Conservation (phyloP, 768 basidiomycete species). For the Neoboletus magnificus region DNA sequence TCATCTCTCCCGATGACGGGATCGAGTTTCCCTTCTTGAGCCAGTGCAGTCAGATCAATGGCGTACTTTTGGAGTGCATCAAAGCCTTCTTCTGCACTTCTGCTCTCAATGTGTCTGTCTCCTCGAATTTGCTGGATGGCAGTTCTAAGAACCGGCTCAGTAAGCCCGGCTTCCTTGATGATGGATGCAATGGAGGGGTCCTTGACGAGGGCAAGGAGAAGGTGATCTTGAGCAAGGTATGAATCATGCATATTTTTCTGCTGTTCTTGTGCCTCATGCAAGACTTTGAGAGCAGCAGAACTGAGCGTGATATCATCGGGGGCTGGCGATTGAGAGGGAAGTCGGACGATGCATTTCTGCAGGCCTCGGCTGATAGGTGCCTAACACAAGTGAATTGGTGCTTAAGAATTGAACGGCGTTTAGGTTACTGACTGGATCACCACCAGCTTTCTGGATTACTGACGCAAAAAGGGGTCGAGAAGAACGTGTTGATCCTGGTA, state of each 20-base stretch:
- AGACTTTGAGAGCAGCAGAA: constrained; percentile 52
- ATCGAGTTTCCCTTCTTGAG: constrained; percentile 92
- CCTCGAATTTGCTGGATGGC: constrained; percentile 79
- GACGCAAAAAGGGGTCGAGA: constrained; percentile 67
- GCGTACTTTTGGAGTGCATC: constrained; percentile 91
- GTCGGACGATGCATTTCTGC: constrained; percentile 72
- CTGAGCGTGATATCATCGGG: constrained; percentile 77
- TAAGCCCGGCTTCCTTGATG: constrained; percentile 74
- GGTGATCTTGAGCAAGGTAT: constrained; percentile 90
- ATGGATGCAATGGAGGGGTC: constrained; percentile 63
- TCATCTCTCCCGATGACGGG: constrained; percentile 93
- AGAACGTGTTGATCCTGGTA: constrained; percentile 30
- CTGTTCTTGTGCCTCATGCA: constrained; percentile 71
- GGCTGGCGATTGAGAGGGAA: constrained; percentile 81
- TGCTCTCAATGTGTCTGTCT: constrained; percentile 80
- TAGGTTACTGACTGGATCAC: constrained; percentile 61
- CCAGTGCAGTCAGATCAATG: constrained; percentile 79
- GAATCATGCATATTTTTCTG: constrained; percentile 87
- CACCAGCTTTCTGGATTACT: constrained; percentile 79
- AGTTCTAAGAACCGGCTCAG: constrained; percentile 67
- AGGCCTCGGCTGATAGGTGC: constrained; percentile 62
- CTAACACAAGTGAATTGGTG: constrained; percentile 31
- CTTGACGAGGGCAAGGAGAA: constrained; percentile 81
- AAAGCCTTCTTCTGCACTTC: constrained; percentile 86
- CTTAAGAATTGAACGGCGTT: not conserved